Base-by-base conservation (phyloP, 192 early-diverging fungal species). In the Linnemannia zychae region DNA sequence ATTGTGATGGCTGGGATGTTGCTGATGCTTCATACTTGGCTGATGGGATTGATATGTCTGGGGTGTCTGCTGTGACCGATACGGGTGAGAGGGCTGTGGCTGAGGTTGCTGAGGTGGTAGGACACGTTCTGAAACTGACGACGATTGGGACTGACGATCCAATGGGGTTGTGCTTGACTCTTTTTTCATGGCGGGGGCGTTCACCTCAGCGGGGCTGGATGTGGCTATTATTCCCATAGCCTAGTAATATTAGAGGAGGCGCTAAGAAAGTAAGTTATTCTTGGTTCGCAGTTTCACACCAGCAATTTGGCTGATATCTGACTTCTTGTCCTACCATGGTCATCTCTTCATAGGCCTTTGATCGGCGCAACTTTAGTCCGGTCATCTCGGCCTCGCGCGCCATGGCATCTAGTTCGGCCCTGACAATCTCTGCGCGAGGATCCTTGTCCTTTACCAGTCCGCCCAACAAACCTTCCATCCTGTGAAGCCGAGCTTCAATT, bases 401-500 rank as follows among this genome's bases (percentile, higher is more conserved):
- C 86, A 86, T 82, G 71, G 85, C 85, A 69, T 89, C 78, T 3
- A 89, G 84, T 49, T 89, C 85, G 12, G 85, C 86, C 11, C 80
- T 49, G 34, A 87, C 86, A 38, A 87, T 87, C 37, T 89, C 88
- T 33, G 88, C 88, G 16, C 88, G 76, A 34, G 83, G 83, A 65
- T 89, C 88, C 49, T 92, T 90, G 68, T 88, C 88, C 37, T 90
- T 87, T 28, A 92, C 88, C 1, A 94, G 79, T 16, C 87, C 90
- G 22, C 86, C 88, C 7, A 97, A 83, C 3, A 95, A 88, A 34
- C 89, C 88, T 71, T 97, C 95, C 79, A 95, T 89, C 52, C 91
- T 89, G 81, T 93, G 92, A 36, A 97, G 89, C 68, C 94, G 87
- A 66, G 88, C 91, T 73, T 97, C 96, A 28, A 97, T 96, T 20